These are phyloP conservation scores for Plasmodium knowlesi DNA, from an alignment of 169 alveolate species.

Conservation along the genomic window DNA sequence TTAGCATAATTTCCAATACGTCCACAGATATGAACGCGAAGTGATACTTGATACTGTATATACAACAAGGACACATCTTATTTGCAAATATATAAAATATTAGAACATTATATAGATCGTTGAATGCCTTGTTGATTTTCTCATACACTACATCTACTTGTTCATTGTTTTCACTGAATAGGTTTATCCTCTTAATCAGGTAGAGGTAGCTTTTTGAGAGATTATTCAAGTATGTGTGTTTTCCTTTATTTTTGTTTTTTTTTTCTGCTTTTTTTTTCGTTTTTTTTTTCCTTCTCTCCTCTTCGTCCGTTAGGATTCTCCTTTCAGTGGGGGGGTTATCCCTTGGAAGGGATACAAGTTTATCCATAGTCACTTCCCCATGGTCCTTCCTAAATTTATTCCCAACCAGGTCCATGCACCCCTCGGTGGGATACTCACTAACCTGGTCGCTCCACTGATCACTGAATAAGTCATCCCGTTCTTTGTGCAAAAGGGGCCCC, in stretches of 20 bases:
- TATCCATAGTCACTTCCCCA: not conserved
- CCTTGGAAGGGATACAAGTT: too few species aligned
- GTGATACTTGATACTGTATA: slow-evolving; percentile 31
- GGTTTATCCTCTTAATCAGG: slow-evolving; percentile 57
- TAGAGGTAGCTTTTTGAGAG: slow-evolving; percentile 62
- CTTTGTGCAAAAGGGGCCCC: not conserved
- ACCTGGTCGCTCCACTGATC: not conserved
- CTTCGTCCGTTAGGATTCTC: slow-evolving; percentile 3
- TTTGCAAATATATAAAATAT: slow-evolving; percentile 46
- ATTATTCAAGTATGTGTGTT: slow-evolving; percentile 47
- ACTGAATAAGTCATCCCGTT: not conserved
- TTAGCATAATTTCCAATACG: slow-evolving; percentile 60
- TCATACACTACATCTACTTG: slow-evolving; percentile 58
- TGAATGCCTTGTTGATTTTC: slow-evolving; percentile 53
- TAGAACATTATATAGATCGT: slow-evolving; percentile 45
- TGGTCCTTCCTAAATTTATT: not conserved
- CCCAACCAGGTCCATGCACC: not conserved
- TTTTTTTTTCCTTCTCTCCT: slow-evolving; percentile 23
- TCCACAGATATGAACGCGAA: slow-evolving; percentile 42
- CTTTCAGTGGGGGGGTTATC: not conserved
- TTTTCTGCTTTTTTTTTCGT: slow-evolving; percentile 33
- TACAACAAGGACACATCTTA: slow-evolving; percentile 59
- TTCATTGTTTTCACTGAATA: slow-evolving; percentile 59
- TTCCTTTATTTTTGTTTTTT: slow-evolving; percentile 34
- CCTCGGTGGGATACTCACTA: not conserved